Conservation (phyloP, 176 grass and related monocot species). For the Triticum dicoccoides region DNA sequence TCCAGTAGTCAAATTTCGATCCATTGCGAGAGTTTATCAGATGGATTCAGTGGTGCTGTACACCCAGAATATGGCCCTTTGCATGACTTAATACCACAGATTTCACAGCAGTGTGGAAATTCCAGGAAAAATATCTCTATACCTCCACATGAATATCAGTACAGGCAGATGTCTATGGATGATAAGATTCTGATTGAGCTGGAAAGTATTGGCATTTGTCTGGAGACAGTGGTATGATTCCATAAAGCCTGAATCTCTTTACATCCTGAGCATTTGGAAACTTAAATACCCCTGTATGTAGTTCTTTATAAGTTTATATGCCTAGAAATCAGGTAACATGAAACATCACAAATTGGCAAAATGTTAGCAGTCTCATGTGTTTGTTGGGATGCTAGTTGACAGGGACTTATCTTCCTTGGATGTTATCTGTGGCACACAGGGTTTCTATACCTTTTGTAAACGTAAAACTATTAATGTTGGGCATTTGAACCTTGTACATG, state of each 20-base stretch:
- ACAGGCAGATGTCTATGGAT: conserved; percentile 64
- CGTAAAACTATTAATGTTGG: not conserved
- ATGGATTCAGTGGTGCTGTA: conserved; percentile 25
- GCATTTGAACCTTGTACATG: not conserved
- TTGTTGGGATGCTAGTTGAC: conserved; percentile 11
- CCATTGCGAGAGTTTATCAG: conserved; percentile 46
- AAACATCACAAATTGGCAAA: not conserved
- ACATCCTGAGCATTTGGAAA: not conserved
- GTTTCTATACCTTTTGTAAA: not conserved
- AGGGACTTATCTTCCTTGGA: not conserved
- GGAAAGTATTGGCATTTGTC: conserved; percentile 73
- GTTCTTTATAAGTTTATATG: not conserved
- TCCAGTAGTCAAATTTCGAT: conserved; percentile 37
- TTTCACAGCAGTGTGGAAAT: conserved; percentile 31
- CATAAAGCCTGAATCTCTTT: conserved; percentile 10
- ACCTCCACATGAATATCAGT: conserved; percentile 57
- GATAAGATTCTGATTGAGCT: conserved; percentile 81
- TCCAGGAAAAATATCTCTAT: conserved; percentile 33
- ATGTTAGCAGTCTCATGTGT: not conserved
- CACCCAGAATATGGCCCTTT: conserved; percentile 40
- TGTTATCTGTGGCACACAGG: not conserved
- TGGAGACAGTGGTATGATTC: conserved; percentile 55
- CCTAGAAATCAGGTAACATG: conserved; percentile 5
- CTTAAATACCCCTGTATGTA: not conserved
- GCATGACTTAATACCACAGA: conserved; percentile 33